Conservation (phyloP, 1,139 yeast species). For the Candida frijolesensis region DNA sequence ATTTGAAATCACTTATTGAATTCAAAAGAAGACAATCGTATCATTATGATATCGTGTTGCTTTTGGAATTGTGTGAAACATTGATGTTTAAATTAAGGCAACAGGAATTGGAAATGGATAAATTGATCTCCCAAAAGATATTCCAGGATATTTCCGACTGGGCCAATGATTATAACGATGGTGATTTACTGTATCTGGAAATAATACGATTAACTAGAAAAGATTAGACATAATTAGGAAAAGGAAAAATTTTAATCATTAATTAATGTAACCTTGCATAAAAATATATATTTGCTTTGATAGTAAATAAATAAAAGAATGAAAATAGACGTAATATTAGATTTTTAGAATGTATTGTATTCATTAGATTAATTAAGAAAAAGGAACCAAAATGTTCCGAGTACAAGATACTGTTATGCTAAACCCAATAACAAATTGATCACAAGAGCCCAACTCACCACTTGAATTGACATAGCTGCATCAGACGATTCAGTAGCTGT, state of each 20-base stretch:
- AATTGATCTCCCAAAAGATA: conserved; percentile 52
- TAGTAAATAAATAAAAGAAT: too few relatives aligned
- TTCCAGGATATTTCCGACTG: conserved; percentile 59
- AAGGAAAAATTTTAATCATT: too few relatives aligned
- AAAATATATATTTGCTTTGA: too few relatives aligned
- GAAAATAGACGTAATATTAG: too few relatives aligned
- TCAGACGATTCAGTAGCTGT: background rate
- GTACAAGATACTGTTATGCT: too few relatives aligned
- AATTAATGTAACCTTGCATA: too few relatives aligned
- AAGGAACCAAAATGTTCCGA: too few relatives aligned
- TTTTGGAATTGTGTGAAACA: conserved; percentile 77
- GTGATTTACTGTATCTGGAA: conserved; percentile 28
- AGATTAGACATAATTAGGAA: background rate
- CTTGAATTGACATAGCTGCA: background rate
- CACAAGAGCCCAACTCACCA: background rate
- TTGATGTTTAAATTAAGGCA: conserved; percentile 60
- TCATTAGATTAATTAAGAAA: too few relatives aligned
- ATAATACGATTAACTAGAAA: conserved; percentile 10
- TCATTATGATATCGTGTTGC: conserved; percentile 48
- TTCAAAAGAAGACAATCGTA: conserved; percentile 65
- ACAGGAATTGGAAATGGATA: conserved; percentile 64
- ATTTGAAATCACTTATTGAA: conserved; percentile 65
- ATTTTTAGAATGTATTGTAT: too few relatives aligned
- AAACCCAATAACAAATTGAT: background rate
- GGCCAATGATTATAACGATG: conserved; percentile 56